These are phyloP conservation scores for Nemania diffusa DNA, from an alignment of 2,329 filamentous ascomycete species.

Conservation along the genomic window DNA sequence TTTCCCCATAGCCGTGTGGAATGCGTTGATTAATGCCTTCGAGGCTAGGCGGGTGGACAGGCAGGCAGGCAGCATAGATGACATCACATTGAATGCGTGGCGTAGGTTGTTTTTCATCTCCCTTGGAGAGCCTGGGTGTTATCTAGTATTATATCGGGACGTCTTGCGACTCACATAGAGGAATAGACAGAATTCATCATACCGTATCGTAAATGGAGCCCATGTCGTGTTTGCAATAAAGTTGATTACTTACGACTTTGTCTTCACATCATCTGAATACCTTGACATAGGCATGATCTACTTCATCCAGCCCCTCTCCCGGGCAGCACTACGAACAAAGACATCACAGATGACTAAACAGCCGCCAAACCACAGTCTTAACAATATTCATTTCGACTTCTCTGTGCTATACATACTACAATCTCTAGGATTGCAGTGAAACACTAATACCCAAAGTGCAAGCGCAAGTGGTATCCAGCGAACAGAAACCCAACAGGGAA, in stretches of 20 bases:
- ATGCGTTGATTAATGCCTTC: slow-evolving; percentile 8
- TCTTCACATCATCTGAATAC: neutral
- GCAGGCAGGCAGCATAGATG: neutral
- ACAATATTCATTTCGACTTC: slow-evolving; percentile 8
- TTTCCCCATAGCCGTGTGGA: slow-evolving; percentile 2
- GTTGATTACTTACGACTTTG: neutral
- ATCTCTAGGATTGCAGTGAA: slow-evolving; percentile 22
- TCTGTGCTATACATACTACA: slow-evolving; percentile 12
- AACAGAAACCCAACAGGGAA: slow-evolving; percentile 10
- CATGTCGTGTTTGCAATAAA: neutral
- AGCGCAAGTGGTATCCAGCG: slow-evolving; percentile 30
- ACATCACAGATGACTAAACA: neutral
- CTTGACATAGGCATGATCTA: neutral
- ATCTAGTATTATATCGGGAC: neutral
- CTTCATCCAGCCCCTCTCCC: neutral
- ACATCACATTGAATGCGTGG: slow-evolving; percentile 22
- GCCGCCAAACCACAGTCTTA: neutral
- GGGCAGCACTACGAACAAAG: neutral
- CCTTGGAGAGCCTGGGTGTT: neutral
- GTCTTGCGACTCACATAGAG: slow-evolving; percentile 27
- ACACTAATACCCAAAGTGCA: slow-evolving; percentile 16
- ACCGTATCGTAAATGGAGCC: neutral
- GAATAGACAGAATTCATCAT: slow-evolving; percentile 32
- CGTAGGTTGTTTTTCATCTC: slow-evolving; percentile 14
- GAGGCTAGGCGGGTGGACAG: neutral